phyloP scores from a whole-genome alignment of 371 early-diverging fungal genomes.

The Catenaria anguillulae region DNA sequence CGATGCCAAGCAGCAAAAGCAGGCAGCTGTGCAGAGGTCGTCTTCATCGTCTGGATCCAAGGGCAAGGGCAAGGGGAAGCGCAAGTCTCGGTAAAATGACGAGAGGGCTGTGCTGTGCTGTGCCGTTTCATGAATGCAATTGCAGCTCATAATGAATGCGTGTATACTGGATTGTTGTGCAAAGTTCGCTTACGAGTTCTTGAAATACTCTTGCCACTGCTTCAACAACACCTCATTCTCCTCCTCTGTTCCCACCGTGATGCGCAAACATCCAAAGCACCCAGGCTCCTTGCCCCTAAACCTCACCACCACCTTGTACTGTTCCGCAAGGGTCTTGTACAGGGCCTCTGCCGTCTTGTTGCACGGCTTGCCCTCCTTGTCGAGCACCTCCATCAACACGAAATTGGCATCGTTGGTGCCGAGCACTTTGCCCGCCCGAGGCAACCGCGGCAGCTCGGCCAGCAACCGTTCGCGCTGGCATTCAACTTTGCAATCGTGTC shows the following conservation, averaged over 20 bases:
- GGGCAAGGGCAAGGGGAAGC: too few species aligned
- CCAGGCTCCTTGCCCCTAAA: slow-evolving; percentile 83
- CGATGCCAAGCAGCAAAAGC: too few species aligned
- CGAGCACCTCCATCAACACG: slow-evolving; percentile 63
- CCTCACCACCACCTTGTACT: slow-evolving; percentile 72
- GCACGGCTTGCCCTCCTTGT: slow-evolving; percentile 40
- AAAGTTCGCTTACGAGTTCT: too few species aligned
- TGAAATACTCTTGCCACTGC: slow-evolving; percentile 15
- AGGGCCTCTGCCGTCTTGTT: slow-evolving; percentile 55
- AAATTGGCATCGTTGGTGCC: slow-evolving; percentile 91
- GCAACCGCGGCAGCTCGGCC: slow-evolving; percentile 30
- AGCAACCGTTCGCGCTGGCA: slow-evolving; percentile 49
- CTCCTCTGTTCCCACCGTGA: slow-evolving; percentile 77
- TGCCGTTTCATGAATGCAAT: too few species aligned
- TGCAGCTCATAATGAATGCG: too few species aligned
- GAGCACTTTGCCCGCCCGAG: slow-evolving; percentile 48
- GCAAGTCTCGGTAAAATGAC: too few species aligned
- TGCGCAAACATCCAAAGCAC: slow-evolving; percentile 79
- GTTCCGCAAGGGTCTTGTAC: slow-evolving; percentile 70
- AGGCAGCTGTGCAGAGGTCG: too few species aligned
- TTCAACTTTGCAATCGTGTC: slow-evolving; percentile 36
- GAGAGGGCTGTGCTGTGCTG: too few species aligned
- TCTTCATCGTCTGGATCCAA: too few species aligned
- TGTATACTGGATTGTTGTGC: slow-evolving; percentile 61
- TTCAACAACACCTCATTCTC: slow-evolving; percentile 50